phyloP scores from a whole-genome alignment of 768 basidiomycete genomes.

The Serendipita vermifera region DNA sequence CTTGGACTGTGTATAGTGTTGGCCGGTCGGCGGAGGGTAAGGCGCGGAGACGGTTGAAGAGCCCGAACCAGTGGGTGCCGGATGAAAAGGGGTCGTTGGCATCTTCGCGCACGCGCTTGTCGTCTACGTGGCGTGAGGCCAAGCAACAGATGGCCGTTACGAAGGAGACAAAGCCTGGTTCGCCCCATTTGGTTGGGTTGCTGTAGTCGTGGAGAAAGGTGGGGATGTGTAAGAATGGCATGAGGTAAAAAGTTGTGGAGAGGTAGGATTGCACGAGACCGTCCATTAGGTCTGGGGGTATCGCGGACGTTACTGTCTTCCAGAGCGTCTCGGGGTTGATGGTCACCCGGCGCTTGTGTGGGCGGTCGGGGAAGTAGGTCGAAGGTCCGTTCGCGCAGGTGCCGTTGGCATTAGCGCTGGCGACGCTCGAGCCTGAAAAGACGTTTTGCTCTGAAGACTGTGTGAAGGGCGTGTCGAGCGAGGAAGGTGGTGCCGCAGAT shows the following conservation, averaged over 20 bases:
- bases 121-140: conserved; percentile 84
- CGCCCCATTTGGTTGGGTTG: conserved; percentile 88
- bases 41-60: conserved; percentile 76
- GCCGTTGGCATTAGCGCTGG: conserved; percentile 14
- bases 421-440: conserved; percentile 16
- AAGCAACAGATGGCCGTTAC: conserved; percentile 89
- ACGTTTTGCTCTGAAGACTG: conserved; percentile 15
- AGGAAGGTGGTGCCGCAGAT: conserved; percentile 18
- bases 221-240: conserved; percentile 87
- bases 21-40: conserved; percentile 79
- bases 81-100: conserved; percentile 75
- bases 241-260: conserved; percentile 84
- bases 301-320: conserved; percentile 75
- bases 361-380: conserved; percentile 65
- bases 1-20: conserved; percentile 84
- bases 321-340: conserved; percentile 74
- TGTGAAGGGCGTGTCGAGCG: conserved; percentile 11
- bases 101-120: conserved; percentile 74
- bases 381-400: conserved; percentile 8
- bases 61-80: conserved; percentile 84
- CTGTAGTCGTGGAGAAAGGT: conserved; percentile 81
- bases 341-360: conserved; percentile 55
- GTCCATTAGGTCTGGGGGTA: conserved; percentile 87
- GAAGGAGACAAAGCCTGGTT: conserved; percentile 88
- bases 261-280: conserved; percentile 75